These are phyloP conservation scores for Huntiella savannae DNA, from an alignment of 2,329 filamentous ascomycete genomes.

Conservation along the genomic window DNA sequence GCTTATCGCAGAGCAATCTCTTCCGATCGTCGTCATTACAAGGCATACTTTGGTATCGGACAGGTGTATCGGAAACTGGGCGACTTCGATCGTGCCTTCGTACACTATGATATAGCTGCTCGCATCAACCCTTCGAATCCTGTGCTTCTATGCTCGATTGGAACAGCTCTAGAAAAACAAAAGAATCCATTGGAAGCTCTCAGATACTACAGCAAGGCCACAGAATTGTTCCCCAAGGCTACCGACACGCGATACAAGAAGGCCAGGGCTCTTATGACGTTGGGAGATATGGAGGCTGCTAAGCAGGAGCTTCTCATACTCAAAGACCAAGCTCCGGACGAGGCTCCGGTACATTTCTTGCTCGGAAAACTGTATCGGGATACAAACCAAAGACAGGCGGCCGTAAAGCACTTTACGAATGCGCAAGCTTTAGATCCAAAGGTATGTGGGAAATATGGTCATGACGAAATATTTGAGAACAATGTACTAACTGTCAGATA, in stretches of 20 bases:
- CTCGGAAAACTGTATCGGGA: slow-evolving; percentile 68
- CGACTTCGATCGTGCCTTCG: slow-evolving; percentile 76
- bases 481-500: background rate
- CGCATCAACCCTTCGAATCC: slow-evolving; percentile 87
- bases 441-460: slow-evolving; percentile 28
- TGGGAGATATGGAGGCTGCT: slow-evolving; percentile 52
- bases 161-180: slow-evolving; percentile 73
- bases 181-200: slow-evolving; percentile 65
- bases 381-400: slow-evolving; percentile 52
- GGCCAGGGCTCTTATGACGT: slow-evolving; percentile 64
- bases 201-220: slow-evolving; percentile 63
- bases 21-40: slow-evolving; percentile 80
- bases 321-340: slow-evolving; percentile 80
- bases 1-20: slow-evolving; percentile 74
- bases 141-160: slow-evolving; percentile 81
- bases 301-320: slow-evolving; percentile 70
- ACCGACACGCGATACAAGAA: slow-evolving; percentile 84
- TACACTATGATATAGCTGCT: slow-evolving; percentile 76
- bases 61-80: slow-evolving; percentile 77
- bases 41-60: slow-evolving; percentile 87
- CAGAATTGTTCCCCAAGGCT: slow-evolving; percentile 61
- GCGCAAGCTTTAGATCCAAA: slow-evolving; percentile 92
- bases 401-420: slow-evolving; percentile 88
- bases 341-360: slow-evolving; percentile 89
- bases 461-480: background rate